A percentile compares a stretch with the other conserved stretches of the same genome.
Conservation (phyloP, 140 eudicot species). For the Erigeron philadelphicus region DNA sequence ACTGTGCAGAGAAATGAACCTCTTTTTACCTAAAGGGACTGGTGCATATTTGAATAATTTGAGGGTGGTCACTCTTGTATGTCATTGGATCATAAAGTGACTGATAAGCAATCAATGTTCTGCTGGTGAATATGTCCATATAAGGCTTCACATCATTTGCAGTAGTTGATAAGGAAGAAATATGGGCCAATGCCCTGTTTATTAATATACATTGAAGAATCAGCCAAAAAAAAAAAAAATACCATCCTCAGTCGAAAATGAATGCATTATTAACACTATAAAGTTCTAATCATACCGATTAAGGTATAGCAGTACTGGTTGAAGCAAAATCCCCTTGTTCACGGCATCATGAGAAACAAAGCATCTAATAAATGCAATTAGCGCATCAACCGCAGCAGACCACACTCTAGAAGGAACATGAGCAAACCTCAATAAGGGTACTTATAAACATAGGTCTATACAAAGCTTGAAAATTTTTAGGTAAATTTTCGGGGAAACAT, state of each 20-base stretch:
- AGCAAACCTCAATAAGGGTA: slow-evolving; percentile 9
- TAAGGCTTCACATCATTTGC: slow-evolving; percentile 44
- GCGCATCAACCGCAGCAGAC: slow-evolving; percentile 91
- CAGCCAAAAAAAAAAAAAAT: slow-evolving; percentile 17
- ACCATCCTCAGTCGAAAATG: slow-evolving; percentile 8
- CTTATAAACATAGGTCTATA: slow-evolving; percentile 1
- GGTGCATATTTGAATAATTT: slow-evolving; percentile 74
- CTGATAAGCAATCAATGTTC: slow-evolving; percentile 61
- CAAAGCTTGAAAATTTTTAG: background rate
- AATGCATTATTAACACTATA: slow-evolving; percentile 10
- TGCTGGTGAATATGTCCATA: slow-evolving; percentile 54
- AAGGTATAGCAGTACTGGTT: slow-evolving; percentile 84
- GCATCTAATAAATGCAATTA: slow-evolving; percentile 70
- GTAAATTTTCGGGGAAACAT: background rate
- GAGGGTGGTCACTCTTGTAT: slow-evolving; percentile 72
- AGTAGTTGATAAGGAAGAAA: slow-evolving; percentile 56
- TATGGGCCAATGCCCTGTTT: slow-evolving; percentile 73
- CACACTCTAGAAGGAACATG: slow-evolving; percentile 60
- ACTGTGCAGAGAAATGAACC: slow-evolving; percentile 9
- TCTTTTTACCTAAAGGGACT: slow-evolving; percentile 70
- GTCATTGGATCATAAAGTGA: slow-evolving; percentile 81
- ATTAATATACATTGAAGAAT: slow-evolving; percentile 30
- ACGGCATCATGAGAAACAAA: slow-evolving; percentile 65
- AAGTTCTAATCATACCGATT: slow-evolving; percentile 45
- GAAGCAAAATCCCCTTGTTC: slow-evolving; percentile 72